Percentiles rank a stretch among this genome's conserved stretches.
Conservation (phyloP, 257 asterid species). For the Solanum bulbocastanum region DNA sequence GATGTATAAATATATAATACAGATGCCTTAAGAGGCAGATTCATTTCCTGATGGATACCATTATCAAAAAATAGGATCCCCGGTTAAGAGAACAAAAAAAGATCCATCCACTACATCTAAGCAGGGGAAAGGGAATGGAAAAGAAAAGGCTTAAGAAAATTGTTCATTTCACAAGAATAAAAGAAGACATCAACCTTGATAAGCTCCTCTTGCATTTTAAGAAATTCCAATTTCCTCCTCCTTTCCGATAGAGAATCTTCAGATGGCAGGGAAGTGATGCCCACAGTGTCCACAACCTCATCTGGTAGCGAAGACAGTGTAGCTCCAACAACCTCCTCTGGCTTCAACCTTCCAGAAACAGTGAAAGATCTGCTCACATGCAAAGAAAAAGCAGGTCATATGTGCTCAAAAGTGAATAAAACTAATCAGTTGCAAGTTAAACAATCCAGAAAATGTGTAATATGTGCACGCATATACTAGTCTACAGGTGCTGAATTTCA, state of each 20-base stretch:
- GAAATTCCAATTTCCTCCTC: slow-evolving; percentile 83
- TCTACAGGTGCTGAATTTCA: not conserved
- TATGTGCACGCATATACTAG: not conserved
- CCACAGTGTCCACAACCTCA: slow-evolving; percentile 89
- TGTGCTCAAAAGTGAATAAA: not conserved
- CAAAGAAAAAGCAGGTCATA: slow-evolving; percentile 15
- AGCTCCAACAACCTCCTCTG: slow-evolving; percentile 78
- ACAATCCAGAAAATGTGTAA: not conserved
- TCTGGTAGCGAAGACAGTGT: slow-evolving; percentile 86
- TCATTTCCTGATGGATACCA: not conserved
- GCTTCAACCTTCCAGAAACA: slow-evolving; percentile 66
- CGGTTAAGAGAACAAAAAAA: not conserved
- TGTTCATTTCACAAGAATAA: not conserved
- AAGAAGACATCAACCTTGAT: slow-evolving; percentile 47
- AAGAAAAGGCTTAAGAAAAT: not conserved
- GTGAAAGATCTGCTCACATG: slow-evolving; percentile 56
- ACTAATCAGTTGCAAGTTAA: not conserved
- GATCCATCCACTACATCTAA: not conserved
- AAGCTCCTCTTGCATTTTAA: slow-evolving; percentile 87
- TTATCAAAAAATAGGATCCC: not conserved
- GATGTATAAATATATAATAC: not conserved
- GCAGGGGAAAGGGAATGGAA: not conserved
- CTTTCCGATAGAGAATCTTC: slow-evolving; percentile 86
- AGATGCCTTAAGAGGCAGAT: not conserved
- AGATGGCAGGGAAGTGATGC: slow-evolving; percentile 67